Evolutionary conservation across 2,329 filamentous ascomycete species (phyloP).

Genomic region (Talaromyces verruculosus): DNA sequence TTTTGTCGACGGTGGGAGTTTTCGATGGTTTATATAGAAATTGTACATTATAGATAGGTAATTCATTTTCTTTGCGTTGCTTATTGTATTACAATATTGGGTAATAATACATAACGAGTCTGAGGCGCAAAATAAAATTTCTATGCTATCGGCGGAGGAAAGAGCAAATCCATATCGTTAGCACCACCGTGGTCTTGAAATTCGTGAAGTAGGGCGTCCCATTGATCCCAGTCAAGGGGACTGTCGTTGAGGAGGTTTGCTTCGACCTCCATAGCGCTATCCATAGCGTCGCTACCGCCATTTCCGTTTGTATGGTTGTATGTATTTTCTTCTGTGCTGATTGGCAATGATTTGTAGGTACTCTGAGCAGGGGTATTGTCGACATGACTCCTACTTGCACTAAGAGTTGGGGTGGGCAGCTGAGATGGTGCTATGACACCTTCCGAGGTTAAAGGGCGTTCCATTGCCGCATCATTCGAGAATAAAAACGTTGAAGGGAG

Average conservation of each 20-base stretch:
- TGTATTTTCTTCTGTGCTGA: not conserved
- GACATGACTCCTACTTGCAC: not conserved
- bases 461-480: not conserved
- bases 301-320: not conserved
- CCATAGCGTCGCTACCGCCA: not conserved
- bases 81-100: not conserved
- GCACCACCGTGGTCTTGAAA: slow-evolving; percentile 24
- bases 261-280: not conserved
- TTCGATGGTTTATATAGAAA: not conserved
- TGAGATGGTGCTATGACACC: not conserved
- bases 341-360: not conserved
- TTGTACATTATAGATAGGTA: not conserved
- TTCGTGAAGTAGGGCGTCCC: slow-evolving; percentile 33
- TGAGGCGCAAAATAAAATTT: not conserved
- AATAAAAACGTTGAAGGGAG: not conserved
- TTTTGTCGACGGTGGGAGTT: not conserved
- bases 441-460: not conserved
- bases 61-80: not conserved
- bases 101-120: not conserved
- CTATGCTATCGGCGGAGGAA: not conserved
- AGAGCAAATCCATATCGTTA: slow-evolving; percentile 12
- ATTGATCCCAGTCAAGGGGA: slow-evolving; percentile 32
- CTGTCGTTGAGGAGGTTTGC: slow-evolving; percentile 24
- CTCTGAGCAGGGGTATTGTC: not conserved
- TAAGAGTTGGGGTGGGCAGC: no score